Conservation (phyloP, 2,329 filamentous ascomycete species). For the Epichloe coenophiala region DNA sequence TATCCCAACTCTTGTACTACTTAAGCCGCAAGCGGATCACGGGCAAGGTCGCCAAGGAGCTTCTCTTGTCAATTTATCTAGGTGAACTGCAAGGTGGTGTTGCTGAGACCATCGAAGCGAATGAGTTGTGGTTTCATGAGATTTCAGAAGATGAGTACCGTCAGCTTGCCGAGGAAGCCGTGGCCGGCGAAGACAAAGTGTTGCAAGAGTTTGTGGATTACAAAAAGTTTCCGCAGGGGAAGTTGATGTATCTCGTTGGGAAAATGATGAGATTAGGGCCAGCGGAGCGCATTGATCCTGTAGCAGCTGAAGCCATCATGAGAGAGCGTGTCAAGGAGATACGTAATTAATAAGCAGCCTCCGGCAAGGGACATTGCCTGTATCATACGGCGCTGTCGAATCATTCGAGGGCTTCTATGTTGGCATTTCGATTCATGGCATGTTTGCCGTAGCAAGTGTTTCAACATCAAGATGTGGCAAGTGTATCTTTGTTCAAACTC, state of each 20-base stretch:
- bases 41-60: slow-evolving; percentile 42
- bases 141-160: slow-evolving; percentile 34
- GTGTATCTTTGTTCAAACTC: too few species aligned
- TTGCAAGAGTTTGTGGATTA: slow-evolving; percentile 31
- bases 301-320: slow-evolving; percentile 35
- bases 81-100: slow-evolving; percentile 31
- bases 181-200: slow-evolving; percentile 33
- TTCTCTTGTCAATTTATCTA: slow-evolving; percentile 39
- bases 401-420: too few species aligned
- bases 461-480: too few species aligned
- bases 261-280: slow-evolving; percentile 42
- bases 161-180: slow-evolving; percentile 28
- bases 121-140: slow-evolving; percentile 42
- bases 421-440: too few species aligned
- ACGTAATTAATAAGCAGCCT: neutral
- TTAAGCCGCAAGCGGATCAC: slow-evolving; percentile 37
- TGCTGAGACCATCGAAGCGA: slow-evolving; percentile 28
- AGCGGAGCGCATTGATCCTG: slow-evolving; percentile 41
- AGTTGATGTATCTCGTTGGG: slow-evolving; percentile 47
- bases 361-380: too few species aligned
- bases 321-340: slow-evolving; percentile 16
- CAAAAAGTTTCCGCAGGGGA: slow-evolving; percentile 38
- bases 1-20: slow-evolving; percentile 38
- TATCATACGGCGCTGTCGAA: too few species aligned
- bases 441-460: too few species aligned